phyloP scores from a whole-genome alignment of 306 rosid genomes.

The Echinosophora koreensis region DNA sequence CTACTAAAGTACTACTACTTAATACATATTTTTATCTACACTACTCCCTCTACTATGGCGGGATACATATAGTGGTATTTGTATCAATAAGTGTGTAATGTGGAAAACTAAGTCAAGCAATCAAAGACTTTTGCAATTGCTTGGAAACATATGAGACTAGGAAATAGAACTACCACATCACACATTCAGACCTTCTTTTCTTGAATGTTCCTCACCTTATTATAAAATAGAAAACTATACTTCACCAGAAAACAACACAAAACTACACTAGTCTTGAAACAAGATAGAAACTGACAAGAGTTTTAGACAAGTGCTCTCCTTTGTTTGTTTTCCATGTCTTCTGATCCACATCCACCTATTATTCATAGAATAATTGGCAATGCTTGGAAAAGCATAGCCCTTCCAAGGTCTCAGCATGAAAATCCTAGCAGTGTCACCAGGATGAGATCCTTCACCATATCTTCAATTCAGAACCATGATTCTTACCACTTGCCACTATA shows the following conservation, averaged over 20 bases:
- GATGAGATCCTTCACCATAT: no score
- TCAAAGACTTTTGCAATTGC: conserved; percentile 20
- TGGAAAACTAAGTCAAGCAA: conserved; percentile 2
- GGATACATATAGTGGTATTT: no score
- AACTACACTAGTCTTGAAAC: background rate
- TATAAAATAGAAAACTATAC: conserved; percentile 14
- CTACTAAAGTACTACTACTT: no score
- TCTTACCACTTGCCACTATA: no score
- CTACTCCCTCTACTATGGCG: no score
- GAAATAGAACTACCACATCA: background rate
- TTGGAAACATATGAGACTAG: background rate
- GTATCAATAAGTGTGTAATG: background rate
- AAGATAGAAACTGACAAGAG: background rate
- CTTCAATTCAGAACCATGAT: no score
- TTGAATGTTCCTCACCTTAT: background rate
- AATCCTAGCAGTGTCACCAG: no score
- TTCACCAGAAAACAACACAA: background rate
- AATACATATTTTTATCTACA: no score
- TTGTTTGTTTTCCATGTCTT: conserved; percentile 20
- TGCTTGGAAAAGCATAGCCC: background rate
- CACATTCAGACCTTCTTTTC: no score
- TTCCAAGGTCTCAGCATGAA: no score
- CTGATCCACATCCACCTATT: background rate
- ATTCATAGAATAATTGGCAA: background rate
- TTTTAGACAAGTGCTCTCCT: background rate